These are phyloP conservation scores for Corylus americana DNA, from an alignment of 306 rosid species.

Conservation along the genomic window DNA sequence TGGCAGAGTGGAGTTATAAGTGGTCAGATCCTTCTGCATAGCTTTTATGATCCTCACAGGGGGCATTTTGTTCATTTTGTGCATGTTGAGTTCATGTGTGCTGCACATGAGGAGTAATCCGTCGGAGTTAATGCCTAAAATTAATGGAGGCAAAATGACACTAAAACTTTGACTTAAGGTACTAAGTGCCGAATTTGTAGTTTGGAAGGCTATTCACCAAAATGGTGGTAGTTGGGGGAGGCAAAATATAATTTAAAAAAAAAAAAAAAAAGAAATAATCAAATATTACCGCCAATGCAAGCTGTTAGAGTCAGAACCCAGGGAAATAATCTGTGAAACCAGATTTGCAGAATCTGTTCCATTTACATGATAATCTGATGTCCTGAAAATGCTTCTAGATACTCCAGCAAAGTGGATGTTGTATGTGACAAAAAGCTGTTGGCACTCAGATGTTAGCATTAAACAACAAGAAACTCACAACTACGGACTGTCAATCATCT, in stretches of 20 bases:
- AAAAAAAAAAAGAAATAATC: not conserved
- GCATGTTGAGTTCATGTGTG: too few relatives aligned
- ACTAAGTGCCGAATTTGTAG: too few relatives aligned
- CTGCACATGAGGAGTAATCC: too few relatives aligned
- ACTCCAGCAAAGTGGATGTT: conserved; percentile 96
- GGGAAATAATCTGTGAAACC: conserved; percentile 84
- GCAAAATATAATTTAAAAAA: too few relatives aligned
- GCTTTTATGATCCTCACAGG: too few relatives aligned
- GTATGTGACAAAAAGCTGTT: conserved; percentile 95
- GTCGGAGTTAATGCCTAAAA: too few relatives aligned
- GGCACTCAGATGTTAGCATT: conserved; percentile 31
- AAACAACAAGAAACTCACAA: conserved; percentile 24
- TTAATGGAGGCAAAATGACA: too few relatives aligned
- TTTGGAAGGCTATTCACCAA: too few relatives aligned
- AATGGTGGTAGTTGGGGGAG: too few relatives aligned
- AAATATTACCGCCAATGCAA: conserved; percentile 90
- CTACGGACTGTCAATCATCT: conserved; percentile 26
- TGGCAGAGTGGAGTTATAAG: not conserved
- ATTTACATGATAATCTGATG: conserved; percentile 50
- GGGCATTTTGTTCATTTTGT: too few relatives aligned
- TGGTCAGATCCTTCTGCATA: not conserved
- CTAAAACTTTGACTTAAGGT: too few relatives aligned
- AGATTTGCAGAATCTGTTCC: conserved; percentile 65
- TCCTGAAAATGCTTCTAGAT: conserved; percentile 75
- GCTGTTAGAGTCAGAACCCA: conserved; percentile 91